phyloP scores from a whole-genome alignment of 2,329 filamentous ascomycete genomes.

The Lomentospora prolificans region DNA sequence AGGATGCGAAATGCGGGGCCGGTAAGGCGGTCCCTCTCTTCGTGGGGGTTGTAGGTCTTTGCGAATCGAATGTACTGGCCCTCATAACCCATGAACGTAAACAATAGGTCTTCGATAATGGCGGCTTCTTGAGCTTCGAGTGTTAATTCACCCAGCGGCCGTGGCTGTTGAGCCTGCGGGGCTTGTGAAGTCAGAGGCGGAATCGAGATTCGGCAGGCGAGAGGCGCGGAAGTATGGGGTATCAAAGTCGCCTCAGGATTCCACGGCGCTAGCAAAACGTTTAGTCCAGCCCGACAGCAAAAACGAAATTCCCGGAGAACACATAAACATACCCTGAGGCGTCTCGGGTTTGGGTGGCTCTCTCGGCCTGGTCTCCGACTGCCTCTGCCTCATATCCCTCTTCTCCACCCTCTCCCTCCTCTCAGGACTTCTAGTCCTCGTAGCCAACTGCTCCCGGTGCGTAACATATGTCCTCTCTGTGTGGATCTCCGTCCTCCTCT shows the following conservation, averaged over 20 bases:
- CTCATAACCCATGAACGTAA: slow-evolving; percentile 96
- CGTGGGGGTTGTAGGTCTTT: slow-evolving; percentile 69
- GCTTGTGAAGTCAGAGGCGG: slow-evolving; percentile 70
- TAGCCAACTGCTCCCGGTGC: slow-evolving; percentile 52
- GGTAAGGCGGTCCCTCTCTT: slow-evolving; percentile 77
- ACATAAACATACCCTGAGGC: slow-evolving; percentile 34
- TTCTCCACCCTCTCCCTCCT: slow-evolving; percentile 24
- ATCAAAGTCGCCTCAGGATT: slow-evolving; percentile 69
- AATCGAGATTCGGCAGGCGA: slow-evolving; percentile 54
- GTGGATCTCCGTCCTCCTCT: slow-evolving; percentile 44
- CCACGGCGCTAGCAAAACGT: slow-evolving; percentile 48
- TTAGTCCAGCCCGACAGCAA: not conserved
- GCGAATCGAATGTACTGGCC: slow-evolving; percentile 92
- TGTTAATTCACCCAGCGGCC: slow-evolving; percentile 63
- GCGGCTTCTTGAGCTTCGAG: slow-evolving; percentile 77
- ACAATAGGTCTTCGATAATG: slow-evolving; percentile 82
- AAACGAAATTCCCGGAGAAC: not conserved
- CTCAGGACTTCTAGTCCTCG: slow-evolving; percentile 50
- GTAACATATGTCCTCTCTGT: slow-evolving; percentile 37
- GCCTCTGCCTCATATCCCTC: slow-evolving; percentile 30
- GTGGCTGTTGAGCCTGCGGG: slow-evolving; percentile 56
- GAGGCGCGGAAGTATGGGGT: slow-evolving; percentile 56
- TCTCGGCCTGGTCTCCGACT: slow-evolving; percentile 33
- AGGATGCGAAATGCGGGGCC: slow-evolving; percentile 75
- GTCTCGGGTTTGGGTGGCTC: slow-evolving; percentile 34